Evolutionary conservation across 1,139 yeast genomes (phyloP).

Genomic region (Hanseniaspora sp.): DNA sequence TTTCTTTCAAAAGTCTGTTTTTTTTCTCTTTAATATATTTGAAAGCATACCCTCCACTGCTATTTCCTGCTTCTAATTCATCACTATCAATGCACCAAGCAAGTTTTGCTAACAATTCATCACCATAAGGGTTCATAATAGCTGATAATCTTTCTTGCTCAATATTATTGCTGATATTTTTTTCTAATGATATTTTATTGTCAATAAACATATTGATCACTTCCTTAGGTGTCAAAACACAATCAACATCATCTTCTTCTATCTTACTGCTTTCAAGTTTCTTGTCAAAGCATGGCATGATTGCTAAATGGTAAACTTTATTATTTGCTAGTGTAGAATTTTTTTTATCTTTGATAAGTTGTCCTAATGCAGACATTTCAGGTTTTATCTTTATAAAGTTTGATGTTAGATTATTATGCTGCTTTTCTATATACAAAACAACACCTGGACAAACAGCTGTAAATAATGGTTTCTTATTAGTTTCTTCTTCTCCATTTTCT

Average conservation of each 20-base stretch:
- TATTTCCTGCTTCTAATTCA: constrained; percentile 59
- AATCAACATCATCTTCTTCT: constrained; percentile 60
- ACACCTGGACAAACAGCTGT: constrained; percentile 88
- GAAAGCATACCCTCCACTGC: constrained; percentile 80
- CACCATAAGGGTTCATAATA: constrained; percentile 34
- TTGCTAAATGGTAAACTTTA: constrained; percentile 62
- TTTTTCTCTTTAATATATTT: constrained; percentile 40
- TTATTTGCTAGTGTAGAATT: constrained; percentile 21
- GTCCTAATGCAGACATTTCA: constrained; percentile 89
- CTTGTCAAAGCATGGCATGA: constrained; percentile 97
- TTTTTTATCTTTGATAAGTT: constrained; percentile 41
- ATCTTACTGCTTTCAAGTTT: constrained; percentile 88
- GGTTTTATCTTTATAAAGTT: constrained; percentile 57
- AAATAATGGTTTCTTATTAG: constrained; percentile 29
- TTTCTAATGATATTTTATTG: constrained; percentile 31
- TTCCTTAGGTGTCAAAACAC: constrained; percentile 88
- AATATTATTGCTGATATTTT: no score
- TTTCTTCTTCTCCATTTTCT: constrained; percentile 12
- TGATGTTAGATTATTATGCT: constrained; percentile 75
- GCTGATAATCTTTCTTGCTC: constrained; percentile 20
- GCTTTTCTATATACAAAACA: constrained; percentile 90
- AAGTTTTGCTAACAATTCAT: constrained; percentile 41
- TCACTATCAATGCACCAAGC: constrained; percentile 42
- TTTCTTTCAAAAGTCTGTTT: constrained; percentile 25
- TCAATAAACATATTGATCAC: constrained; percentile 60